Percentiles rank a stretch among this genome's conserved stretches.
Evolutionary conservation across 768 basidiomycete species (phyloP).

Genomic region (Lactarius vividus): DNA sequence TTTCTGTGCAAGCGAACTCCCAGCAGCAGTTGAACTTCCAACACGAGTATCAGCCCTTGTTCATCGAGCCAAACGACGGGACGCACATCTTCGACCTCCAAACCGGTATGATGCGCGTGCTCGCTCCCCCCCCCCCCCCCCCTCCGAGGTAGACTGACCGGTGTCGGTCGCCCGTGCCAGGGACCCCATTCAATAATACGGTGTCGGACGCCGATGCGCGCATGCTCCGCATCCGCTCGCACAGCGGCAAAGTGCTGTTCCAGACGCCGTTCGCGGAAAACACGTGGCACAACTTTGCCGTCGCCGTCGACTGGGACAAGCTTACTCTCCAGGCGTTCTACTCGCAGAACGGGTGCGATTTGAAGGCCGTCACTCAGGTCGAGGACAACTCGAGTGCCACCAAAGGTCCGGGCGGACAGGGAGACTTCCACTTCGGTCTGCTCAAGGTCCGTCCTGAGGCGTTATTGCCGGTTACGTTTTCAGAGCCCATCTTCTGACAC

Average conservation of each 20-base stretch:
- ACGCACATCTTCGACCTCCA: slow-evolving; percentile 59
- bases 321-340: slow-evolving; percentile 51
- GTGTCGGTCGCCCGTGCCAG: slow-evolving; percentile 31
- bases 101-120: neutral
- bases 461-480: neutral
- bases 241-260: slow-evolving; percentile 52
- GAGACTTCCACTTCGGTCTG: slow-evolving; percentile 61
- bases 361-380: slow-evolving; percentile 44
- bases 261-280: slow-evolving; percentile 42
- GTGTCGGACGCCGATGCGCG: slow-evolving; percentile 45
- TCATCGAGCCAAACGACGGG: slow-evolving; percentile 60
- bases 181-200: slow-evolving; percentile 56
- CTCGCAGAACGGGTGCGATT: slow-evolving; percentile 41
- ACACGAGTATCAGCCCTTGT: slow-evolving; percentile 64
- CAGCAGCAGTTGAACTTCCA: slow-evolving; percentile 46
- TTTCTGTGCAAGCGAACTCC: slow-evolving; percentile 45
- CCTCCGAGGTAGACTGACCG: neutral
- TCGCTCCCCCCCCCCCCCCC: neutral
- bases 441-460: slow-evolving; percentile 45
- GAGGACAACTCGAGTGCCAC: slow-evolving; percentile 42
- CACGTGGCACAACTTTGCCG: slow-evolving; percentile 60
- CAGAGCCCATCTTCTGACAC: neutral
- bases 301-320: slow-evolving; percentile 54
- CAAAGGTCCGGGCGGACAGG: slow-evolving; percentile 45
- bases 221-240: slow-evolving; percentile 55